phyloP scores from a whole-genome alignment of 2,329 filamentous ascomycete genomes.

The Ophiostoma tasmaniense region DNA sequence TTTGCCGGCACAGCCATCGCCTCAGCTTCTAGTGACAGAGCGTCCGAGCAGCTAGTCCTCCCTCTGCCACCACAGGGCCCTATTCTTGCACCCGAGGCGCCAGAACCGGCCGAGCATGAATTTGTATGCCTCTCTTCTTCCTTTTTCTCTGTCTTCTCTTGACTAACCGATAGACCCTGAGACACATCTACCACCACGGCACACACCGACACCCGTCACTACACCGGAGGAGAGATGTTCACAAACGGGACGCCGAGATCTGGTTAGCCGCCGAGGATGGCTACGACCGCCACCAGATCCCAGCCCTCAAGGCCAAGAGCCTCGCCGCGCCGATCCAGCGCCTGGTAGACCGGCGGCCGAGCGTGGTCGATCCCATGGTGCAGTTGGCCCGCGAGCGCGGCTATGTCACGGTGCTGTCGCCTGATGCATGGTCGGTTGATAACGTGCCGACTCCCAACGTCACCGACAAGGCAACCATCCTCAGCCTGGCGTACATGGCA shows the following conservation, averaged over 20 bases:
- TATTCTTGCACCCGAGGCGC: constrained; percentile 36
- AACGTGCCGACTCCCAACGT: constrained; percentile 71
- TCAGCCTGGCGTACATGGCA: constrained; percentile 81
- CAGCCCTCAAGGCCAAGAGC: constrained; percentile 54
- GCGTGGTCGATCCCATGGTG: constrained; percentile 70
- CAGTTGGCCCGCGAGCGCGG: constrained; percentile 62
- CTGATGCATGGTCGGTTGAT: constrained; percentile 76
- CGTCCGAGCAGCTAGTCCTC: constrained; percentile 36
- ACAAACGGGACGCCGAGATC: constrained; percentile 47
- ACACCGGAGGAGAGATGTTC: constrained; percentile 67
- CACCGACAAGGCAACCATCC: constrained; percentile 73
- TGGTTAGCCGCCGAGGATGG: constrained; percentile 55
- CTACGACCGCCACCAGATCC: constrained; percentile 41
- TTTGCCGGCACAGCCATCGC: constrained; percentile 31
- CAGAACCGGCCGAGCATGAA: constrained; percentile 44
- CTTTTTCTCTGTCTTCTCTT: neutral
- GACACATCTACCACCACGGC: constrained; percentile 90
- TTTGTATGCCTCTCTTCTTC: constrained; percentile 36
- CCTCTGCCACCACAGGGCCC: constrained; percentile 34
- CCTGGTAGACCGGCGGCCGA: constrained; percentile 66
- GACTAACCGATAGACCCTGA: constrained; percentile 45
- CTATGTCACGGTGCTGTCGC: constrained; percentile 56
- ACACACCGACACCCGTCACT: constrained; percentile 68
- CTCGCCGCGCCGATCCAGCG: constrained; percentile 64
- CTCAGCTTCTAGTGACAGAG: constrained; percentile 26